Evolutionary conservation across 2,329 filamentous ascomycete genomes (phyloP), one percentile per base, ranked within the genome.

Genomic region (Dothideomycetes sp.): DNA sequence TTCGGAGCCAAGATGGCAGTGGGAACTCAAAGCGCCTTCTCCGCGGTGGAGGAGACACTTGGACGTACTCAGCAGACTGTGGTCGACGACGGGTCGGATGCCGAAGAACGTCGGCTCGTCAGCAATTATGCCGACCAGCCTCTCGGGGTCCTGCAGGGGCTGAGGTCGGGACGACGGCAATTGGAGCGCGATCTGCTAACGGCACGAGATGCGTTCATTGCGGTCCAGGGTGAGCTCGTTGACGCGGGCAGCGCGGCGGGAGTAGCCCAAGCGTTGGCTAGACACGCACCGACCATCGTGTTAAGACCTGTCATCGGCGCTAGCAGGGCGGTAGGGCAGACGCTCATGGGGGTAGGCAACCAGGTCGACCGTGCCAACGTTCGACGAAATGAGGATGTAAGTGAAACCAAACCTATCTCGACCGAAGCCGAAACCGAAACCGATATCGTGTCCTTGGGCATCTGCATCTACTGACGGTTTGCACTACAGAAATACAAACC

Each of bases 91-190:
- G 73, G 75, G 5, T 60, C 70, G 1, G 79, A 84, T 29, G 72
- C 79, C 12, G 80, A 84, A 41, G 77, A 84, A 47, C 75, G 71
- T 44, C 86, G 84, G 49, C 81, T 84, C 46, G 84, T 95, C 46
- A 93, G 84, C 8, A 74, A 89, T 2, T 98, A 98, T 54, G 91
- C 93, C 0, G 84, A 96, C 51, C 91, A 96, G 55, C 93, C 93
- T 1, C 76, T 91, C 2, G 85, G 85, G 2, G 83, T 98, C 3
- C 71, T 89, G 3, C 84, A 93, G 51, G 91, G 91, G 3, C 67
- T 98, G 12, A 74, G 83, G 3, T 84, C 84, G 10, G 91, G 87
- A 3, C 89, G 88, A 52, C 69, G 79, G 19, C 84, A 87, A 38
- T 70, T 98, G 19, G 79, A 88, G 45, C 77, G 87, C 24, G 93